phyloP scores from a whole-genome alignment of 768 basidiomycete species.

The Rhodotorula graminis region DNA sequence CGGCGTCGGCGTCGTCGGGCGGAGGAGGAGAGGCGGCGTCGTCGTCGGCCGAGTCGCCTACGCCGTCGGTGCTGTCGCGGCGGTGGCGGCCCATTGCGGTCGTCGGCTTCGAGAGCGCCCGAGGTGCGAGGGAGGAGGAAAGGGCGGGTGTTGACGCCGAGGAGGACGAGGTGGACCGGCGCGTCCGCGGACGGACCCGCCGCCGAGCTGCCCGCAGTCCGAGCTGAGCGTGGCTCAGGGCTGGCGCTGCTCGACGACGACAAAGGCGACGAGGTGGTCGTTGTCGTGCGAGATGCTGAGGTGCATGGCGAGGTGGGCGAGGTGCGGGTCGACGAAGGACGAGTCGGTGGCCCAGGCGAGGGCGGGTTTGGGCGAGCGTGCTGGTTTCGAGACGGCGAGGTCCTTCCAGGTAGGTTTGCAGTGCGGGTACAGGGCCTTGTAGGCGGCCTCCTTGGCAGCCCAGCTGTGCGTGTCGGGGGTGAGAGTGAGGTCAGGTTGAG shows the following conservation, averaged over 20 bases:
- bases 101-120: no score
- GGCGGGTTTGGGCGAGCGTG: conserved; percentile 33
- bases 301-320: conserved; percentile 51
- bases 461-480: conserved; percentile 53
- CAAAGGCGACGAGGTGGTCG: conserved; percentile 55
- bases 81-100: no score
- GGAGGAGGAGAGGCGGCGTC: no score
- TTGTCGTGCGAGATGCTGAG: conserved; percentile 78
- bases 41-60: no score
- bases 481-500: conserved; percentile 12
- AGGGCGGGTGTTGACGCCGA: not conserved
- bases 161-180: not conserved
- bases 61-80: no score
- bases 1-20: no score
- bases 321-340: conserved; percentile 50
- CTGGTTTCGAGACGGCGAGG: conserved; percentile 52
- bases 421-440: conserved; percentile 72
- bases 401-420: conserved; percentile 69
- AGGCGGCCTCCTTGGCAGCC: conserved; percentile 78
- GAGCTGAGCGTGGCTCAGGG: no score
- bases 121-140: no score
- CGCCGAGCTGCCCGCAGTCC: no score
- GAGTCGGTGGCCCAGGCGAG: conserved; percentile 1
- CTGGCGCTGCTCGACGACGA: conserved; percentile 8
- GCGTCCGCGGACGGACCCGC: not conserved